Evolutionary conservation across 306 rosid genomes (phyloP).

Genomic region (Quercus berberidifolia): DNA sequence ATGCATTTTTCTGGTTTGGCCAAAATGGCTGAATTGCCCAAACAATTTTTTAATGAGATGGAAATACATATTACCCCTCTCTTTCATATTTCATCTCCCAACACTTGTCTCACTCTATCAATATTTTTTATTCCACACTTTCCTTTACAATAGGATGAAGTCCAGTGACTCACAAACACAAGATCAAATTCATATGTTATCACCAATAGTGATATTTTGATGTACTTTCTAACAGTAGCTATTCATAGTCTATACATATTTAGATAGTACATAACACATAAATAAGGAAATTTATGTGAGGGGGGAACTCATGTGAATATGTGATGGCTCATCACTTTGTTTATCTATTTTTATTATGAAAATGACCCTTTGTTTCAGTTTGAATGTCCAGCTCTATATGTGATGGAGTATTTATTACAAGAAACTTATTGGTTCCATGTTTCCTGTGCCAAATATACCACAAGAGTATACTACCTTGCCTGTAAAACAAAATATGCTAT

Average conservation of each 20-base stretch:
- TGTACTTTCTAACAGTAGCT: not conserved
- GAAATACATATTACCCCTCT: too few species aligned
- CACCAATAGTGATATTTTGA: not conserved
- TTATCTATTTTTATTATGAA: not conserved
- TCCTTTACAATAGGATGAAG: not conserved
- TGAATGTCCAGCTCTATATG: too few species aligned
- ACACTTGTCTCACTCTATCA: not conserved
- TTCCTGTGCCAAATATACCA: too few species aligned
- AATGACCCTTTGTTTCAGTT: too few species aligned
- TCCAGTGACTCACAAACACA: not conserved
- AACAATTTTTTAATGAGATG: too few species aligned
- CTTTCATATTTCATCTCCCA: too few species aligned
- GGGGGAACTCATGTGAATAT: not conserved
- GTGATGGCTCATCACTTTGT: not conserved
- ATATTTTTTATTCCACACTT: not conserved
- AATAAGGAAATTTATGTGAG: not conserved
- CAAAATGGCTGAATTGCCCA: too few species aligned
- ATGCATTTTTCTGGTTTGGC: too few species aligned
- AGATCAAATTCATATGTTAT: not conserved
- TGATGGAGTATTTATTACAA: too few species aligned
- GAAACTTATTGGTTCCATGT: too few species aligned
- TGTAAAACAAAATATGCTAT: too few species aligned
- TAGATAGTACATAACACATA: not conserved
- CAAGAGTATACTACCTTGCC: too few species aligned
- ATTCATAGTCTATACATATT: not conserved